Conservation (phyloP, 495 filamentous ascomycete species). For the Podospora fimiseda region DNA sequence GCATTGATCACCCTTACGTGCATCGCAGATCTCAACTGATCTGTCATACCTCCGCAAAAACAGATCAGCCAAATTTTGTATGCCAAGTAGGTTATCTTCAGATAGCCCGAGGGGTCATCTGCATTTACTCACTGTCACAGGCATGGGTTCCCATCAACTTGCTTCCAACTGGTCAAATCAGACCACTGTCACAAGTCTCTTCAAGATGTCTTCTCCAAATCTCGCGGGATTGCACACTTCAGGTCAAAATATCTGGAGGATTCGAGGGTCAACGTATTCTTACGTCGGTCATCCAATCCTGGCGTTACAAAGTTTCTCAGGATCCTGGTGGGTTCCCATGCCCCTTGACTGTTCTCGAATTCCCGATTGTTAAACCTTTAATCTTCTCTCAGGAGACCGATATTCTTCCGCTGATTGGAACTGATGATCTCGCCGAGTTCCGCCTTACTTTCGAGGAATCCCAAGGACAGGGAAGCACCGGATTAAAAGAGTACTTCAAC, state of each 20-base stretch:
- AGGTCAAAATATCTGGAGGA: constrained; percentile 13
- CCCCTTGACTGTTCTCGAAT: neutral
- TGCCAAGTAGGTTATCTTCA: no score
- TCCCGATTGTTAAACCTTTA: neutral
- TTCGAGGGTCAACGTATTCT: constrained; percentile 9
- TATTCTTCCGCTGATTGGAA: constrained; percentile 21
- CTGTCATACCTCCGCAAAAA: neutral
- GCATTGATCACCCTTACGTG: neutral
- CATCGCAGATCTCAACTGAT: neutral
- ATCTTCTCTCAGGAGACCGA: constrained; percentile 8
- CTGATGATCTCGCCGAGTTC: constrained; percentile 17
- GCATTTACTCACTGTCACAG: neutral
- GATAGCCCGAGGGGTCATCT: no score
- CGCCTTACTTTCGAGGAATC: constrained; percentile 13
- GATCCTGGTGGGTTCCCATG: constrained; percentile 18
- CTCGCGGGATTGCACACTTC: neutral
- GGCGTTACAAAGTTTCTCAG: constrained; percentile 12
- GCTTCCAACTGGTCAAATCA: constrained; percentile 17
- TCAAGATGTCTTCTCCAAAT: constrained; percentile 15
- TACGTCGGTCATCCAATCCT: constrained; percentile 9
- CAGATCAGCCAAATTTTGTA: constrained; percentile 24
- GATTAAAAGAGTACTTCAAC: constrained; percentile 20
- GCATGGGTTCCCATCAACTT: constrained; percentile 13
- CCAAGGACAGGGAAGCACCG: neutral
- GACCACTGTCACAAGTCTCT: constrained; percentile 4